phyloP scores from a whole-genome alignment of 2,329 filamentous ascomycete species.

The Calonectria multiphialidica region DNA sequence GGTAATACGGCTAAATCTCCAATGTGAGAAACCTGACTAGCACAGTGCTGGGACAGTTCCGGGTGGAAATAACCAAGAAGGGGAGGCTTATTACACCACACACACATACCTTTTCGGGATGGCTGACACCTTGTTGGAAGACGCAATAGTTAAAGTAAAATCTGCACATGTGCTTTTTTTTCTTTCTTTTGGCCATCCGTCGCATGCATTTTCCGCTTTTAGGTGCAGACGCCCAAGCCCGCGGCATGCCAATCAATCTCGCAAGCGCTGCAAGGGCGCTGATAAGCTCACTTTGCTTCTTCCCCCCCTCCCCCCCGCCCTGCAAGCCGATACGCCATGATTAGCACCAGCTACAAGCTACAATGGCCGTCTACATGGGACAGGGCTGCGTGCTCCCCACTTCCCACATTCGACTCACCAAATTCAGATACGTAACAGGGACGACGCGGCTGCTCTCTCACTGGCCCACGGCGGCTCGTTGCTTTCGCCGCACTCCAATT shows the following conservation, averaged over 20 bases:
- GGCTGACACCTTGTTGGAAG: background rate
- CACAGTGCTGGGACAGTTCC: background rate
- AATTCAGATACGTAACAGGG: conserved; percentile 53
- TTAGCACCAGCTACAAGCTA: background rate
- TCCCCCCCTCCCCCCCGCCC: background rate
- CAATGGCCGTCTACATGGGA: background rate
- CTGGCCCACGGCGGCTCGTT: conserved; percentile 33
- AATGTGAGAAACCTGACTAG: background rate
- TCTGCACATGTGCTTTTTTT: background rate
- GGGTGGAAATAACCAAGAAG: background rate
- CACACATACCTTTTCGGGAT: background rate
- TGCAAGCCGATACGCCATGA: conserved; percentile 2
- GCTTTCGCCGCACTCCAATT: conserved; percentile 15
- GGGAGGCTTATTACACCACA: background rate
- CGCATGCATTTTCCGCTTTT: conserved; percentile 6
- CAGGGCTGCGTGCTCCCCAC: background rate
- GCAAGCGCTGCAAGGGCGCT: conserved; percentile 23
- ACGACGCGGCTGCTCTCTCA: conserved; percentile 33
- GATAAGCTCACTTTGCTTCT: conserved; percentile 23
- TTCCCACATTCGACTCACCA: conserved; percentile 40
- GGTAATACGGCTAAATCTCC: background rate
- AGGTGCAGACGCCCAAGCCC: background rate
- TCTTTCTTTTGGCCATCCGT: background rate
- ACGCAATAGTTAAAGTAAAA: background rate
- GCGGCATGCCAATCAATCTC: conserved; percentile 16